Evolutionary conservation across 169 alveolate genomes (phyloP), one percentile per base, ranked within the genome.

Genomic region (Plasmodium blacklocki): DNA sequence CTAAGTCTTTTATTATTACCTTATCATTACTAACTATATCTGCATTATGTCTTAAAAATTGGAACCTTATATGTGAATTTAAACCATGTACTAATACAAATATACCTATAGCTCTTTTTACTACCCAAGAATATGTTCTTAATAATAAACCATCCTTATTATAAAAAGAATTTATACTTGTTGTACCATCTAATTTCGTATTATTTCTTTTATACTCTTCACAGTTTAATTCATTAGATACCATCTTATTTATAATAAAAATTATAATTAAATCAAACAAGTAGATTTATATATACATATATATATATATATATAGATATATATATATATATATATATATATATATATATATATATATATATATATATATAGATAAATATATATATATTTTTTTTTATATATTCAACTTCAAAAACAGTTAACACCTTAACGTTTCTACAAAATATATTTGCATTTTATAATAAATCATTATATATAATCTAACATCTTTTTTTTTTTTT

Each of bases 41-140:
- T 45, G 88, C 21, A 78, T 91, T 88, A 54, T 91, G 89, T 11
- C 92, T 88, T 18, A 83, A 47, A 88, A 74, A 91, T 23, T 80
- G 89, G 29, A 78, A 88, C 15, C 93, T 88, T 58, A 74, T 88
- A 70, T 91, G 94, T 23, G 88, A 74, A 56, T 87, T 26, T 23
- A 74, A 74, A 45, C 94, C 94, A 71, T 91, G 94, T 9, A 88
- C 91, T 71, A 91, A 67, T 9, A 91, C 87, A 14, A 91, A 39
- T 39, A 49, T 29, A 7, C 92, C 94, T 66, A 75, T 88, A 4
- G 94, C 62, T n/a, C 19, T 8, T 54, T 54, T 54, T 54, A 54
- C 62, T n/a, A 54, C 3, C 62, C 62, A 54, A 4, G 74, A 56
- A 66, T 91, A 91, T 0, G 94, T 91, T 43, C 94, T 73, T 19